Base-by-base conservation (phyloP, 768 basidiomycete genomes). In the Strobilomyces echinocephalus region DNA sequence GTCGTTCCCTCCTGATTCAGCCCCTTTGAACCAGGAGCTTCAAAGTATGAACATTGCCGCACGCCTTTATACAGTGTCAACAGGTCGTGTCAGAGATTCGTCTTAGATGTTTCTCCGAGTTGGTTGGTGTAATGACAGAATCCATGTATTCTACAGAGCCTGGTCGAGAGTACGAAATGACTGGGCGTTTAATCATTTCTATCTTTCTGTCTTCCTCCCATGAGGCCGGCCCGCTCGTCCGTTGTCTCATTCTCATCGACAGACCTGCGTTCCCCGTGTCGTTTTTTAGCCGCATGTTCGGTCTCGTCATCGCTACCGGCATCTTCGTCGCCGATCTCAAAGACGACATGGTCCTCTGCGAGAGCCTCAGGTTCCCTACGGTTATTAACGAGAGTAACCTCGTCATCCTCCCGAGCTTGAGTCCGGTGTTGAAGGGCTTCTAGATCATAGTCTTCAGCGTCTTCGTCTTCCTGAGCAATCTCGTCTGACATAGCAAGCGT, bases 401-500 rank as follows among this genome's bases (percentile, higher is more conserved):
- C 79, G 55, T 88, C 85, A 4, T 86, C 84, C 28, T 79, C 79
- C 30, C 77, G 74, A 14, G 71, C 69, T 31, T 73, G 68, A 2
- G 76, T 75, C 33, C 85, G 83, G 48, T 63, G 72, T 60, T 84
- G 80, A 50, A 94, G 74, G 14, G 87, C 75, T 61, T 93, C 92
- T 26, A 91, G 75, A 63, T 94, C 92, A 62, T 92, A 95, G 65
- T 94, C 88, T 65, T 97, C 91, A 0, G 91, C 95, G 59, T 95
- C 94, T 62, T 88, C 86, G 64, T 95, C 92, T 63, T 94, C 88
- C 72, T 95, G 93, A 24, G 97, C 92, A 49, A 98, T 72, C 73
- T 99, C 97, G 59, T 97, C 95, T 24, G 91, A 95, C 88, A 97
- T 94, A 34, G 92, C 85, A 56, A 99, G 83, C 68, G 87, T 89